These are phyloP conservation scores for Tilletia walkeri DNA, from an alignment of 1,284 basidiomycete genomes.

Conservation along the genomic window DNA sequence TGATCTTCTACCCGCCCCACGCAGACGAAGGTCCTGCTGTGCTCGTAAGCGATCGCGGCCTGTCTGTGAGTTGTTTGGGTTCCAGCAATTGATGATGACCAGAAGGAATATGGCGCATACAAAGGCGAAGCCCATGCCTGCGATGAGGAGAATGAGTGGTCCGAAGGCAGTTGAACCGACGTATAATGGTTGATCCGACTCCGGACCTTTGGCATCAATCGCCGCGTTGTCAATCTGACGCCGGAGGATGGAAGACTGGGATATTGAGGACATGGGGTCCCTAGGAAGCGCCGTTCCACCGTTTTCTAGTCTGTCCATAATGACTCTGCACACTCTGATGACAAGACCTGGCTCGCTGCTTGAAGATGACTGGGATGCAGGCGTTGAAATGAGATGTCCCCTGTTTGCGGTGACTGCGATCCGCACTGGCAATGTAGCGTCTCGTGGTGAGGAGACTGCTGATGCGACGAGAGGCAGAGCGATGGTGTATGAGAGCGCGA, in stretches of 20 bases:
- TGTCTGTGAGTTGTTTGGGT: constrained; percentile 16
- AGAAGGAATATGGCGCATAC: constrained; percentile 3
- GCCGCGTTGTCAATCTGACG: not conserved
- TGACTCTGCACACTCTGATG: not conserved
- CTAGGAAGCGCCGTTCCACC: not conserved
- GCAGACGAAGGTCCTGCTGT: constrained; percentile 13
- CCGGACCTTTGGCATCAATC: not conserved
- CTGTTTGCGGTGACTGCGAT: not conserved
- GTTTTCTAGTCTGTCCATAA: not conserved
- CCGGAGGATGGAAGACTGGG: not conserved
- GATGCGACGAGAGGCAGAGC: not conserved
- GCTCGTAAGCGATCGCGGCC: not conserved
- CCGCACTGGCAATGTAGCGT: not conserved
- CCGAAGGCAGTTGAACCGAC: not conserved
- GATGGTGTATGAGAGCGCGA: not conserved
- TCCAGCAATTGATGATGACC: constrained; percentile 10
- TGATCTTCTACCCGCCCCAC: constrained; percentile 6
- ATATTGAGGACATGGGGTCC: not conserved
- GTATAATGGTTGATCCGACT: not conserved
- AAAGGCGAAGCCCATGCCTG: constrained; percentile 12
- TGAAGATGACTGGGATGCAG: not conserved
- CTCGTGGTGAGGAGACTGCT: not conserved
- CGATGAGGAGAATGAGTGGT: constrained; percentile 12
- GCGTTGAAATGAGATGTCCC: not conserved
- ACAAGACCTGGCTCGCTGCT: not conserved